Base-by-base conservation (phyloP, 1,139 yeast species). In the Nakaseomyces kungkrabaensis region DNA sequence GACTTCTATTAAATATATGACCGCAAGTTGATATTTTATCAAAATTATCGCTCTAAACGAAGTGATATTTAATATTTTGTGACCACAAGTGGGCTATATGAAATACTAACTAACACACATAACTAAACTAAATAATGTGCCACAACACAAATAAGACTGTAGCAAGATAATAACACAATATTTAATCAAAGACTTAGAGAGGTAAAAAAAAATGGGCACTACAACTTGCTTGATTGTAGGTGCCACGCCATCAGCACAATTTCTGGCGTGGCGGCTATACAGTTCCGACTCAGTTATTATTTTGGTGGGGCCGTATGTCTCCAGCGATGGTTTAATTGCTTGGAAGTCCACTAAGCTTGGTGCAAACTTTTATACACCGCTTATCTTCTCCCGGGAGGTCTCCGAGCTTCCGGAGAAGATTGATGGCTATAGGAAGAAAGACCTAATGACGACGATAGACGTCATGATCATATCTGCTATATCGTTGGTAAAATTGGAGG, bases 201-300 rank as follows among this genome's bases (percentile, higher is more conserved):
- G 22, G 22, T 17, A 17, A 29, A 29, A 29, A 29, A 29, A 7
- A 7, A 38, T 38, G 42, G 42, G 31, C 17, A 38, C 31, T 24
- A 38, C 42, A 9, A 38, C 42, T 25, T 47, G 45, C 22, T 36
- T 37, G 6, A 43, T 44, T 52, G 60, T 59, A 33, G 66, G 66
- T 46, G 66, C 61, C n/a, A 56, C 65, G n/a, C 63, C 66, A 22
- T 57, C 59, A 9, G 56, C 61, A 11, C 62, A 59, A 40, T 56
- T 61, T 44, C 33, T 58, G 38, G 60, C 63, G n/a, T 61, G 66
- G 66, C 60, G 64, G 48, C 49, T 61, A 31, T 59, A 62, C 41
- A 50, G 59, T 4, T 54, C 60, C 10, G 57, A 56, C 43, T 54
- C 60, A 9, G 56, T 59, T 45, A 54, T 57, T 8, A 56, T 61